Percentiles rank a stretch among this genome's conserved stretches.
phyloP scores from a whole-genome alignment of 164 flowering plant genomes.

The Euptelea pleiosperma region DNA sequence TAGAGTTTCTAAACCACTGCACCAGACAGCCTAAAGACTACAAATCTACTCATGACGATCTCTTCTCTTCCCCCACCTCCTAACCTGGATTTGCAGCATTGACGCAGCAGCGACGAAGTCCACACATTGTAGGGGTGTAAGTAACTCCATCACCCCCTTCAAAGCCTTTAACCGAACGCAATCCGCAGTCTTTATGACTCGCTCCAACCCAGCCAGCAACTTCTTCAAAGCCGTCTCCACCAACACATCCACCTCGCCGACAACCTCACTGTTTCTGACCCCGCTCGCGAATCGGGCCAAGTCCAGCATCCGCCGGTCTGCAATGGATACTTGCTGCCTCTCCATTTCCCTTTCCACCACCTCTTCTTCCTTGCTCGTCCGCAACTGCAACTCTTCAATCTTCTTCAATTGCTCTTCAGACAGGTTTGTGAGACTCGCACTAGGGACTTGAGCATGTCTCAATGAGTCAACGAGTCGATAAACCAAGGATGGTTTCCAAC shows the following conservation, averaged over 20 bases:
- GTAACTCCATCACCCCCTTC: conserved; percentile 14
- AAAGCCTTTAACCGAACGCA: conserved; percentile 18
- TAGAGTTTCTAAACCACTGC: no score
- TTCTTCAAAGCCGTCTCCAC: conserved; percentile 12
- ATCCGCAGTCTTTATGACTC: conserved; percentile 18
- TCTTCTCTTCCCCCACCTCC: conserved; percentile 14
- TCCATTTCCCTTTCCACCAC: conserved; percentile 38
- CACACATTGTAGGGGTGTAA: conserved; percentile 16
- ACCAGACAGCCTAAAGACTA: no score
- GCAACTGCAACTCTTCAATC: conserved; percentile 16
- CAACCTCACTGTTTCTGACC: conserved; percentile 7
- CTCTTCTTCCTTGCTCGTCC: conserved; percentile 26
- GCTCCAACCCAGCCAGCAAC: conserved; percentile 11
- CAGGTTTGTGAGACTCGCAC: conserved; percentile 3
- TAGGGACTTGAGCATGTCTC: conserved; percentile 7
- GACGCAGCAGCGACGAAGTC: conserved; percentile 18
- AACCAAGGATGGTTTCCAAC: conserved; percentile 52
- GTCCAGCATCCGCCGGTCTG: conserved; percentile 23
- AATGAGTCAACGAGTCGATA: conserved; percentile 37
- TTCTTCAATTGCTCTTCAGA: conserved; percentile 11
- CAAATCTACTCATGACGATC: no score
- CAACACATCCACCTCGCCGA: not conserved
- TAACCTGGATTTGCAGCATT: conserved; percentile 10
- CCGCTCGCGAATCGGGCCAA: conserved; percentile 6
- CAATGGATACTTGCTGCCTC: conserved; percentile 31